Evolutionary conservation across 179 eudicot genomes (phyloP), one percentile per base, ranked within the genome.

Genomic region (Pouteria campechiana): DNA sequence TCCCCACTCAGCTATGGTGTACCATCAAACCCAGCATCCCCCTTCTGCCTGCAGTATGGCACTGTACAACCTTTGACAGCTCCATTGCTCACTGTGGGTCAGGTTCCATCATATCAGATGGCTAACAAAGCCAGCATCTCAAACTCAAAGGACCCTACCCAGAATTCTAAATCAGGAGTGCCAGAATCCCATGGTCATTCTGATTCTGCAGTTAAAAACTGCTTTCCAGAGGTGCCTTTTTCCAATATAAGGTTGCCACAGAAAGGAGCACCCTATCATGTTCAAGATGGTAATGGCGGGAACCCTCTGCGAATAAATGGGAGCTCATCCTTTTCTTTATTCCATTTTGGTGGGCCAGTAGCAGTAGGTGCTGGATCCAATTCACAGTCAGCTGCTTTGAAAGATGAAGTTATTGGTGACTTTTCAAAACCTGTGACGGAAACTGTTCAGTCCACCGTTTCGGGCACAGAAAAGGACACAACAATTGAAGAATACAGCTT

Each of bases 301-400:
- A 67, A 64, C 44, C 21, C 59, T 35, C 50, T 50, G 9, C 63
- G 65, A 43, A 25, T 39, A 13, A 37, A 44, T n/a, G 66, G 45
- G 15, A 67, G 63, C 64, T 36, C 64, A 3, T 74, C 87, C 33
- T 88, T 88, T 68, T 88, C 97, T 15, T 67, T 88, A 44, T 88
- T 88, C 64, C 92, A 83, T 50, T 80, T 70, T 69, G 81, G 81
- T 37, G 83, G 87, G 38, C 94, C 96, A 33, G 68, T 73, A 41
- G 82, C 84, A 48, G 72, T 71, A 44, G 65, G 84, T 5, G 67
- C 74, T 5, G 69, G 57, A 18, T 64, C 40, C 36, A 52, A 72
- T 43, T 47, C 60, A 13, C 57, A 55, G 43, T 38, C 65, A 7
- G 60, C 39, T 41, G 55, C 73, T 40, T 50, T 68, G 18, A 68